Conservation (phyloP, 2,329 filamentous ascomycete genomes). For the Aspergillus felis region DNA sequence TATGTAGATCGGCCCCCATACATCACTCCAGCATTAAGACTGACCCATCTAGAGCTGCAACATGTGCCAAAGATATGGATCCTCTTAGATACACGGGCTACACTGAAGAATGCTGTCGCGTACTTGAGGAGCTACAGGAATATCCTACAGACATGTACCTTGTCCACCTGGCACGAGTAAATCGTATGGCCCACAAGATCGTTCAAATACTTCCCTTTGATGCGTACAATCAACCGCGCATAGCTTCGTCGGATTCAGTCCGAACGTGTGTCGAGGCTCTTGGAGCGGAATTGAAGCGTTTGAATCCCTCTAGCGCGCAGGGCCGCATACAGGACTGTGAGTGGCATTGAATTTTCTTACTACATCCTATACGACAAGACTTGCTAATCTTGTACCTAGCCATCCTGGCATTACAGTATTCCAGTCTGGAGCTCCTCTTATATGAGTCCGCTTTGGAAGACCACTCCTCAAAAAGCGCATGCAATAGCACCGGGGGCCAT, state of each 20-base stretch:
- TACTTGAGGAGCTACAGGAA: conserved; percentile 45
- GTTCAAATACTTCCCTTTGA: conserved; percentile 24
- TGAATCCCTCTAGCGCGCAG: conserved; percentile 13
- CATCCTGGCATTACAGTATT: conserved; percentile 22
- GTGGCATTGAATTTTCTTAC: neutral
- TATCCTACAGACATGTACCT: conserved; percentile 47
- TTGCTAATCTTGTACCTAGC: conserved; percentile 12
- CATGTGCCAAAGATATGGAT: conserved; percentile 43
- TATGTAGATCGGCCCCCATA: conserved; percentile 28
- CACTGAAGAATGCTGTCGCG: conserved; percentile 48
- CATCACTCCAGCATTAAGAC: neutral
- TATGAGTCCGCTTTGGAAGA: conserved; percentile 21
- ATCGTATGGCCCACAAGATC: conserved; percentile 52
- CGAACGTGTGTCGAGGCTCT: conserved; percentile 41
- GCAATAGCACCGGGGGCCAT: conserved; percentile 32
- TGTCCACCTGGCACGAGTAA: conserved; percentile 47
- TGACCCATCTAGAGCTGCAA: conserved; percentile 14
- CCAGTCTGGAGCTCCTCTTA: conserved; percentile 24
- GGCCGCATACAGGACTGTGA: conserved; percentile 7
- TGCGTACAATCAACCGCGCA: conserved; percentile 10
- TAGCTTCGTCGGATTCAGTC: conserved; percentile 13
- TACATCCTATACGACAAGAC: no score
- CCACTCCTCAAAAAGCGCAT: conserved; percentile 40
- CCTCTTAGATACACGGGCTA: conserved; percentile 52
- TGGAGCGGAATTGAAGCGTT: conserved; percentile 36